Base-by-base conservation (phyloP, 768 basidiomycete species). In the Calocera cornea region DNA sequence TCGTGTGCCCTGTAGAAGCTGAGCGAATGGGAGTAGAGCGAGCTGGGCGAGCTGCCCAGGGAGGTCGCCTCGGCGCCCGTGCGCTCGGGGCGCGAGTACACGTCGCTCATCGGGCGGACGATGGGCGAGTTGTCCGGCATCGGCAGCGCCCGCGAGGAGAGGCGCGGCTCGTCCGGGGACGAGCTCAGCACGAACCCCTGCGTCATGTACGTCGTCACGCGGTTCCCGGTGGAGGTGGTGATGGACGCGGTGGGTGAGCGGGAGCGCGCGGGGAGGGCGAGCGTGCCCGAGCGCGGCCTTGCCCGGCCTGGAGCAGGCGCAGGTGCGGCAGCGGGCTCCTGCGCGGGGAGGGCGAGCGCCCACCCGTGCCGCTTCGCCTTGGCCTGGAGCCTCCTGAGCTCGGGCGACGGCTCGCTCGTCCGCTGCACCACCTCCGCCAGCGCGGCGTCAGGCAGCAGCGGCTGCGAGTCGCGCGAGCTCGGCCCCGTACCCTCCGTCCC, bases 121-220 rank as follows among this genome's bases (percentile, higher is more conserved):
- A 60, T 33, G 7, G 54, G 54, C 31, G 54, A 60, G 31, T 60
- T 60, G 54, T 60, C 54, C 31, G 54, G 54, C 54, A 60, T 60
- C 16, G 54, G 54, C 54, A 29, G 54, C 31, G 14, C 54, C 8
- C 24, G 11, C 2, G 14, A 16, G 16, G 24, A 60, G 10, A 60
- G 31, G 14, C 54, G 24, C 14, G 54, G 31, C 11, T 60, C 54
- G 54, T 60, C 54, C 31, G 54, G 54, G 5, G 54, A 60, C 14
- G 54, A 60, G 31, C 27, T 29, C 14, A 60, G 31, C 11, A 60
- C 54, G 31, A 60, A 60, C 14, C 54, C 54, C 31, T 60, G 54
- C 10, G 54, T 60, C 27, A 60, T 27, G 31, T 60, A 60, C 27
- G 54, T 27, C 11, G 54, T 60, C 8, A 16, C 14, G 22, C 31